Base-by-base conservation (phyloP, 2,329 filamentous ascomycete species). In the Colletotrichum phormii region DNA sequence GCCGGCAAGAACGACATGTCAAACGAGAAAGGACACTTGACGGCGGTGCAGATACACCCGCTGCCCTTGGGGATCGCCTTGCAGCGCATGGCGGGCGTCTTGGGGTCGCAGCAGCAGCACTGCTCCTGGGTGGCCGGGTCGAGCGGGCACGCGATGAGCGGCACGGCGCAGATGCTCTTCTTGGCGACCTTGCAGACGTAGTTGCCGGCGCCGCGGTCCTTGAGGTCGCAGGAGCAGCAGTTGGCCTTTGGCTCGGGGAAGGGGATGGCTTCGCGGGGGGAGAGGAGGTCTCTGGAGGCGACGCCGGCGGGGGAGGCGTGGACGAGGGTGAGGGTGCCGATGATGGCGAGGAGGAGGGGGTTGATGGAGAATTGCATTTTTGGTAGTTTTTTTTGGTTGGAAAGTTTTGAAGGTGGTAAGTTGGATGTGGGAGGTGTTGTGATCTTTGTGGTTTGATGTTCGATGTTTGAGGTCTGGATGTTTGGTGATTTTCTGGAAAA, bases 161-260 rank as follows among this genome's bases (percentile, higher is more conserved):
- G 68, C 22, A 75, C 68, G 22, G 46, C 70, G 42, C 33, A 66
- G 58, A 59, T 53, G 29, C 24, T 74, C 55, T 29, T 63, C 26
- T 11, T 67, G 64, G 55, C 42, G 42, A 72, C 60, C 55, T 68
- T 31, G 75, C 77, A 78, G 29, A 69, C 72, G 13, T 73, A 73
- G 37, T 63, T 63, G 46, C 42, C 42, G 60, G 60, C 6, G 31
- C 67, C 4, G 15, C 42, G 33, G 15, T 58, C 70, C 59, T 33
- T 6, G 11, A 73, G 29, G 64, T 79, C 54, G 73, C 76, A 79
- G 75, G 77, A 78, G 74, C 77, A 79, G 69, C 76, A 78, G 26
- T 69, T 46, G 62, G 62, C 67, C n/a, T 68, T 57, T 29, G 60
- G 57, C 26, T 42, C 22, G 13, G 64, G 26, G 59, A 57, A 5